Percentiles rank a stretch among this genome's conserved stretches.
phyloP scores from a whole-genome alignment of 768 basidiomycete genomes.

The Sporobolomyces phaffii region DNA sequence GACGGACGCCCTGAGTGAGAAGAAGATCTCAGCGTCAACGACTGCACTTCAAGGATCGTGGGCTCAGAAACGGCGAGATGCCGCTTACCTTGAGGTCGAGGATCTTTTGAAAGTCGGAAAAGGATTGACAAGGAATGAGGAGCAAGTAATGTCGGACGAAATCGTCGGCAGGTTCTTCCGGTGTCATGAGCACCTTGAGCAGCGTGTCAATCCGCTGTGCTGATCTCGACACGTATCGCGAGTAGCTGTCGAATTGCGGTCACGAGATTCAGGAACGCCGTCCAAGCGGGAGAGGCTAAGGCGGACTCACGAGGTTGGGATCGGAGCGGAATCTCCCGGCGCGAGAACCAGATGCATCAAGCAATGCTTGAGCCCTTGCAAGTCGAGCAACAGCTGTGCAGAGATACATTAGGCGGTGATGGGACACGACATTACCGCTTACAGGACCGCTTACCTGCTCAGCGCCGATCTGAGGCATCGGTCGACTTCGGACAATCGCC shows the following conservation, averaged over 20 bases:
- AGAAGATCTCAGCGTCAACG: background rate
- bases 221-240: slow-evolving; percentile 70
- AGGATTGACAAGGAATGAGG: slow-evolving; percentile 86
- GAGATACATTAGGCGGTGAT: too few species aligned
- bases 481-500: slow-evolving; percentile 79
- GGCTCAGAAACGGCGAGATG: too few species aligned
- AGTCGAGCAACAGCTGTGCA: slow-evolving; percentile 73
- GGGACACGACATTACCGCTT: too few species aligned
- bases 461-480: slow-evolving; percentile 84
- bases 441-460: slow-evolving; percentile 75
- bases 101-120: slow-evolving; percentile 97
- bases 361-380: slow-evolving; percentile 77
- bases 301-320: slow-evolving; percentile 42
- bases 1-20: slow-evolving; percentile 64
- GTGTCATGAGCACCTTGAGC: slow-evolving; percentile 90
- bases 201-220: slow-evolving; percentile 79
- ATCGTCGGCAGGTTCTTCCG: slow-evolving; percentile 87
- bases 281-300: background rate
- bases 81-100: slow-evolving; percentile 43
- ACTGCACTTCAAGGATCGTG: too few species aligned
- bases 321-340: slow-evolving; percentile 35
- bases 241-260: slow-evolving; percentile 65
- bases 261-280: too few species aligned
- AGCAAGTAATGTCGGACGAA: slow-evolving; percentile 95
- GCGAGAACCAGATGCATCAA: slow-evolving; percentile 64